These are phyloP conservation scores for Herpomyces periplanetae DNA, from an alignment of 2,329 filamentous ascomycete genomes.

Conservation along the genomic window DNA sequence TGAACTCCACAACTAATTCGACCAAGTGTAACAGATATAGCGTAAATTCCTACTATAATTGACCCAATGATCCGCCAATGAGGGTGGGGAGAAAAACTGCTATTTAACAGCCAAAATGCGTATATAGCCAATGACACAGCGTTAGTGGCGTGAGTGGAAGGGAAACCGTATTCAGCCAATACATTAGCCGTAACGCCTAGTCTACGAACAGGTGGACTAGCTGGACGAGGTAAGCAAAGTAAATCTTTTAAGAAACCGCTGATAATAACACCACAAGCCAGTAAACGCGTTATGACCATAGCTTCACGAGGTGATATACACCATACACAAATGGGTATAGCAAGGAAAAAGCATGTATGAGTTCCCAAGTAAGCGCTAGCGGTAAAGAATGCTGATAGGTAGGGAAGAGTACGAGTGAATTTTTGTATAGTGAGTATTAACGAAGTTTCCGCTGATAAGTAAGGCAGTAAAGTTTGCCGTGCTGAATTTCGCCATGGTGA, in stretches of 20 bases:
- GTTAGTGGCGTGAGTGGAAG: constrained; percentile 85
- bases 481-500: too few relatives aligned
- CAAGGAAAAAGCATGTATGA: constrained; percentile 94
- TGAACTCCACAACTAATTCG: constrained; percentile 96
- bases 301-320: too few relatives aligned
- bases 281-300: too few relatives aligned
- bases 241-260: constrained; percentile 84
- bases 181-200: constrained; percentile 94
- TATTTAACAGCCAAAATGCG: constrained; percentile 17
- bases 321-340: constrained; percentile 82
- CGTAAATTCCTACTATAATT: constrained; percentile 37
- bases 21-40: constrained; percentile 52
- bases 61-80: too few relatives aligned
- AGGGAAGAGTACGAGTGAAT: too few relatives aligned
- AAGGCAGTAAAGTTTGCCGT: too few relatives aligned
- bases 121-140: constrained; percentile 78
- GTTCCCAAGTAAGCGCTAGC: constrained; percentile 84
- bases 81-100: too few relatives aligned
- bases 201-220: constrained; percentile 60
- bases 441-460: too few relatives aligned
- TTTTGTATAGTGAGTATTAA: too few relatives aligned
- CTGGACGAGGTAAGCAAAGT: constrained; percentile 53
- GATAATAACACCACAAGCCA: constrained; percentile 41
- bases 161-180: constrained; percentile 82
- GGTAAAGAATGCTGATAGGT: constrained; percentile 90